Conservation (phyloP, 169 alveolate species). For the Toxoplasma gondii region DNA sequence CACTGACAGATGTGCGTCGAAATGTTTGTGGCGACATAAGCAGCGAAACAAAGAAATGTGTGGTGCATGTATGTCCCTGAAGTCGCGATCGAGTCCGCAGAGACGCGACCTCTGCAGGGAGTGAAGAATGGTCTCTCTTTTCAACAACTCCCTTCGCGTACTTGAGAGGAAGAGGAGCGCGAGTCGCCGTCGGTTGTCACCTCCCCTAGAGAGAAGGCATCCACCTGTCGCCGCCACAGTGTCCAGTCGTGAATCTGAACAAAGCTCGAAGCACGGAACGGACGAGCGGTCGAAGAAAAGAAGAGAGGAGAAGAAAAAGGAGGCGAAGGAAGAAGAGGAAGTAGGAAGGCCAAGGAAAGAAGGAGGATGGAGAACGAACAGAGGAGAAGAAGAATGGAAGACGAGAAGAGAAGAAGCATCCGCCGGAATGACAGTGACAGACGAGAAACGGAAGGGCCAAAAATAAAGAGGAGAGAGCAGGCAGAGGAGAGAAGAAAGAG, state of each 20-base stretch:
- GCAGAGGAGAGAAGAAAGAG: background rate
- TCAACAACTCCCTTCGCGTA: too few species aligned
- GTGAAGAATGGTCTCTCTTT: too few species aligned
- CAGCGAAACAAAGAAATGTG: too few species aligned
- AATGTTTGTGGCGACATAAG: too few species aligned
- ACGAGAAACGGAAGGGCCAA: background rate
- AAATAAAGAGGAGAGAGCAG: background rate
- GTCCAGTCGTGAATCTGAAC: background rate
- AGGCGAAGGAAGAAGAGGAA: background rate
- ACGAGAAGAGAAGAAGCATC: background rate
- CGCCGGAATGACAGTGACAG: background rate
- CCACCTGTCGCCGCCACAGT: too few species aligned
- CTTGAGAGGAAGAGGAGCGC: background rate
- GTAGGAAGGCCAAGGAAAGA: background rate
- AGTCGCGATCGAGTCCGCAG: too few species aligned
- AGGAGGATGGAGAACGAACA: background rate
- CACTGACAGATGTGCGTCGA: too few species aligned
- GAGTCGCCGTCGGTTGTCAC: background rate
- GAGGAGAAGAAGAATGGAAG: background rate
- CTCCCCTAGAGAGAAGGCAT: too few species aligned
- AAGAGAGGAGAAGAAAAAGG: background rate
- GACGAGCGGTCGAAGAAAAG: background rate
- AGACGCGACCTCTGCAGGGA: too few species aligned
- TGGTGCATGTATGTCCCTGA: too few species aligned
- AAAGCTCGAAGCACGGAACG: background rate